phyloP scores from a whole-genome alignment of 305 asterid genomes.

The Solanum hybrid region DNA sequence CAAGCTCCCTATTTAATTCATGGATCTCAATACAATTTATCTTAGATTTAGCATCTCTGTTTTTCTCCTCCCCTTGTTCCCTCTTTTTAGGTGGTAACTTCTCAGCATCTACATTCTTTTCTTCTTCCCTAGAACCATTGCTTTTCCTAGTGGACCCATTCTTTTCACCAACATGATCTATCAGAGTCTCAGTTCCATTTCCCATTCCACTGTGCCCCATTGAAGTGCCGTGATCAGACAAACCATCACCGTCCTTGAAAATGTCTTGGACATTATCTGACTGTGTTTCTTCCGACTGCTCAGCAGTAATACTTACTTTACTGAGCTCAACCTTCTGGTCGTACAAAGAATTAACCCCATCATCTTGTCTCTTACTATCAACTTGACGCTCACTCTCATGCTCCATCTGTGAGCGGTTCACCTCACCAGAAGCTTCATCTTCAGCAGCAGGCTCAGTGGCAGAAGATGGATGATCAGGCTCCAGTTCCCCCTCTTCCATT shows the following conservation, averaged over 20 bases:
- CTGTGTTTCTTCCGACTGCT: constrained; percentile 25
- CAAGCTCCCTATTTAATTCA: constrained; percentile 20
- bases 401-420: constrained; percentile 27
- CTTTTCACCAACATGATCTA: constrained; percentile 24
- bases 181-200: constrained; percentile 27
- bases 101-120: constrained; percentile 25
- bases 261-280: constrained; percentile 30
- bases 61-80: constrained; percentile 34
- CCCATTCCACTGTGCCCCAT: constrained; percentile 15
- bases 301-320: constrained; percentile 20
- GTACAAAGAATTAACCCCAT: constrained; percentile 13
- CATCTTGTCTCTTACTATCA: constrained; percentile 21
- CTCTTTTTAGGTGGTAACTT: constrained; percentile 29
- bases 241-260: constrained; percentile 21
- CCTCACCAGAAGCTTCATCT: constrained; percentile 32
- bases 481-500: constrained; percentile 93
- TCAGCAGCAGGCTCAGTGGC: constrained; percentile 24
- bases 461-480: constrained; percentile 66
- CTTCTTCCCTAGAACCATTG: constrained; percentile 37
- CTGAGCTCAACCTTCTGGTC: constrained; percentile 25
- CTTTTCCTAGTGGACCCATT: constrained; percentile 16
- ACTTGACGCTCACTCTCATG: constrained; percentile 14
- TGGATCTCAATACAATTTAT: constrained; percentile 20
- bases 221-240: constrained; percentile 29
- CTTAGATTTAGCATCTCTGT: constrained; percentile 26